phyloP scores from a whole-genome alignment of 805 yeast species.

The Candida tallmaniae region DNA sequence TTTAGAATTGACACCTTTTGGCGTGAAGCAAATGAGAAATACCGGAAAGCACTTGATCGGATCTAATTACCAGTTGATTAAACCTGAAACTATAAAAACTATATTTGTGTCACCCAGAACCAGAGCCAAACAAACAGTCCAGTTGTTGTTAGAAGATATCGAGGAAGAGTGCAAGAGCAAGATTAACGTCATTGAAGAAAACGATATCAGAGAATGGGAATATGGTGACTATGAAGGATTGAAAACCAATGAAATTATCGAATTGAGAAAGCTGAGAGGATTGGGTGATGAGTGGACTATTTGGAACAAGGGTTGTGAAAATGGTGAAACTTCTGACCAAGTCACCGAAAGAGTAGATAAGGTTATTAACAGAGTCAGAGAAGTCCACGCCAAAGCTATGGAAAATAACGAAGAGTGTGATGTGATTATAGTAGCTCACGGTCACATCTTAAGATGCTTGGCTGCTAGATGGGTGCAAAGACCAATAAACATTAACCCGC shows the following conservation, averaged over 20 bases:
- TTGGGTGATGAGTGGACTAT: conserved; percentile 58
- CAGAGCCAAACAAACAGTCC: conserved; percentile 73
- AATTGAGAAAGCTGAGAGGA: conserved; percentile 41
- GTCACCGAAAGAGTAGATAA: conserved; percentile 71
- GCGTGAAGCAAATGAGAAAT: conserved; percentile 67
- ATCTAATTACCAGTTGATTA: conserved; percentile 46
- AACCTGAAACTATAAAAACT: conserved; percentile 57
- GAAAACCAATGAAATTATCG: conserved; percentile 60
- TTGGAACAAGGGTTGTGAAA: conserved; percentile 92
- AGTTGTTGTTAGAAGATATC: conserved; percentile 52
- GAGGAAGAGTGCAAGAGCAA: conserved; percentile 37
- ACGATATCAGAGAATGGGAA: conserved; percentile 90
- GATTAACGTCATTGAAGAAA: conserved; percentile 47
- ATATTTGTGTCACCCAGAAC: conserved; percentile 77
- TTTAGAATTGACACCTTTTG: conserved; percentile 69
- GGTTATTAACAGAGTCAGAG: conserved; percentile 60
- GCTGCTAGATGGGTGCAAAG: conserved; percentile 82
- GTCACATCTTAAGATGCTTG: conserved; percentile 85
- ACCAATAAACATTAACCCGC: conserved; percentile 62
- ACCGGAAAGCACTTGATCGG: conserved; percentile 74
- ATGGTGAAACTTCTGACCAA: conserved; percentile 69
- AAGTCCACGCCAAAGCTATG: conserved; percentile 52
- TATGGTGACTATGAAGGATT: conserved; percentile 95
- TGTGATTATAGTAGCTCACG: conserved; percentile 84
- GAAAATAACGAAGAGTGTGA: conserved; percentile 56